Base-by-base conservation (phyloP, 2,329 filamentous ascomycete genomes). In the Ciborinia camelliae region DNA sequence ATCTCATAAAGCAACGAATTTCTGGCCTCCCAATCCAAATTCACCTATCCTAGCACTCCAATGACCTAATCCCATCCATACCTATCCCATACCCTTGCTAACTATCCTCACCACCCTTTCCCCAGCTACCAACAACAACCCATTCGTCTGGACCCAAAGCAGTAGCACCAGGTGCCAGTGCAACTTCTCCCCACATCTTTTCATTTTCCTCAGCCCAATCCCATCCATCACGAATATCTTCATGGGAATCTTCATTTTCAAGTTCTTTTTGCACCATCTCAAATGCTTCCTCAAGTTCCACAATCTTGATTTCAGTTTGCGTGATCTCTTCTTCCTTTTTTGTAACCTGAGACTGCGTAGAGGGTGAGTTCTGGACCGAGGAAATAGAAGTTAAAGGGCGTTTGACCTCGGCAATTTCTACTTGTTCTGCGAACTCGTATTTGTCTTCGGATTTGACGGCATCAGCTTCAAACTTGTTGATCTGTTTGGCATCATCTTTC, bases 361-460 rank as follows among this genome's bases (percentile, higher is more conserved):
- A 20, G 6, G 1, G 2, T 1, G 5, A 3, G 1, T 15, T 1
- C 7, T 20, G 41, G 18, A 2, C 1, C 12, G 5, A 15, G 18
- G 4, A n/a, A n/a, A n/a, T 8, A 5, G 18, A n/a, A 43, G 4
- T 43, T 2, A 20, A 5, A 43, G 18, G 9, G 8, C 9, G 18
- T 43, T 20, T n/a, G 6, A 20, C 6, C 20, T 43, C 41, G 18
- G 18, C 15, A 8, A 20, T 9, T 0, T n/a, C 14, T 20, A 5
- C n/a, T 8, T 2, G 3, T 43, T 8, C 9, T 9, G 18, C 6
- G 4, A 20, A 6, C 3, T 43, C 18, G 7, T 43, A 20, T 43
- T n/a, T 8, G 15, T 43, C 9, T 9, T 43, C 2, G 18, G 18
- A 8, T 43, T 43, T 2, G 7, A n/a, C 41, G 0, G 18, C 41